Percentiles rank a stretch among this genome's conserved stretches.
Evolutionary conservation across 768 basidiomycete genomes (phyloP).

Genomic region (Ephemerocybe angulata): DNA sequence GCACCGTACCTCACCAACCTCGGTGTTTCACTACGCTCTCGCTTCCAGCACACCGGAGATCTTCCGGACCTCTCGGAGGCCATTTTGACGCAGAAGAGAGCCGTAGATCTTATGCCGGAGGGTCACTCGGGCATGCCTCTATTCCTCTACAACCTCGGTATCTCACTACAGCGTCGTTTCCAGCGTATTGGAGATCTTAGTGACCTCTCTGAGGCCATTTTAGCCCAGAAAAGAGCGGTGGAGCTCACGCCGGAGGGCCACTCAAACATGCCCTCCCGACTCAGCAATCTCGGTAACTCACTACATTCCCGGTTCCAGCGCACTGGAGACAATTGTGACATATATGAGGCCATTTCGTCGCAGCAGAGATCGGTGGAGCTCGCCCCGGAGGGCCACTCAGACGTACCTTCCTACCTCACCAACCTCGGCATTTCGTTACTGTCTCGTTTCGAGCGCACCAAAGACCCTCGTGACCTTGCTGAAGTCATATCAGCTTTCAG

Average conservation of each 20-base stretch:
- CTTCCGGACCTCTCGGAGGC: slow-evolving; percentile 12
- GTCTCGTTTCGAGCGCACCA: not conserved
- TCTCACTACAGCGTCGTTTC: slow-evolving; percentile 11
- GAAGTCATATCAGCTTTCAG: not conserved
- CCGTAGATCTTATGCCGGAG: slow-evolving; percentile 6
- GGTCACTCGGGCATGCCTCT: slow-evolving; percentile 4
- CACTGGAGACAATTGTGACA: not conserved
- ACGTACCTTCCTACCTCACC: not conserved
- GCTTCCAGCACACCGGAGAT: slow-evolving; percentile 5
- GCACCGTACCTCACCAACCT: slow-evolving; percentile 1
- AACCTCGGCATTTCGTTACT: not conserved
- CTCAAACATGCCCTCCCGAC: not conserved
- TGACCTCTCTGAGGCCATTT: not conserved
- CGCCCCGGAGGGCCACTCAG: not conserved
- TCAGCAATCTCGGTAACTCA: not conserved
- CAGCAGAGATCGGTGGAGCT: not conserved
- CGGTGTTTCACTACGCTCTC: slow-evolving; percentile 13
- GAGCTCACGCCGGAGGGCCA: not conserved
- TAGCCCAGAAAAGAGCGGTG: not conserved
- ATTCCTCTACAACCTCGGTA: slow-evolving; percentile 9
- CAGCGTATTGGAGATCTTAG: not conserved
- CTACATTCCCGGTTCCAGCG: not conserved
- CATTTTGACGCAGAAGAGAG: slow-evolving; percentile 4
- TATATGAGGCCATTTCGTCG: not conserved
- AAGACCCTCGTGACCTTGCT: not conserved